Evolutionary conservation across 2,329 filamentous ascomycete species (phyloP).

Genomic region (Hypomyces perniciosus): DNA sequence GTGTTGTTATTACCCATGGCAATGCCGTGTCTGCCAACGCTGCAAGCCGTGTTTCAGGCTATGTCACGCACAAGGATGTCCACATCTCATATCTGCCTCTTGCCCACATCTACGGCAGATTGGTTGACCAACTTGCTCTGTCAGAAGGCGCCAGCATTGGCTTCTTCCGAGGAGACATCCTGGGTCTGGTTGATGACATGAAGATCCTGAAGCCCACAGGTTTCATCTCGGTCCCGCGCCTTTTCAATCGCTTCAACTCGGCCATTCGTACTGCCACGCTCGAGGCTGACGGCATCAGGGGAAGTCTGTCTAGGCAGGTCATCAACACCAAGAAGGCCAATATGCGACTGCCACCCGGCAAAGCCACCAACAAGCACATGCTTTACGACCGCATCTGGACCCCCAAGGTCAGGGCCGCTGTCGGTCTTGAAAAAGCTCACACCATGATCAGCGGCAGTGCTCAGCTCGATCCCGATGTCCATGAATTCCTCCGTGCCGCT

Average conservation of each 20-base stretch:
- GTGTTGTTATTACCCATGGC: slow-evolving; percentile 74
- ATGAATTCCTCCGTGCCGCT: slow-evolving; percentile 80
- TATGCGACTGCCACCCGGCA: slow-evolving; percentile 63
- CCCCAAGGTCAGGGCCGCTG: slow-evolving; percentile 74
- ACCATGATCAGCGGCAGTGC: slow-evolving; percentile 84
- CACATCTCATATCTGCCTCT: slow-evolving; percentile 85
- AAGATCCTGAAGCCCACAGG: slow-evolving; percentile 77
- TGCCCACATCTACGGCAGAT: slow-evolving; percentile 87
- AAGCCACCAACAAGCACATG: slow-evolving; percentile 72
- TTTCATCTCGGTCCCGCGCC: slow-evolving; percentile 82
- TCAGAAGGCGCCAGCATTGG: slow-evolving; percentile 70
- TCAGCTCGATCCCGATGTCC: slow-evolving; percentile 80
- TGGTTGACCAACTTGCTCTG: slow-evolving; percentile 71
- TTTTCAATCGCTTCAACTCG: slow-evolving; percentile 85
- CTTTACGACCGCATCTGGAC: slow-evolving; percentile 86
- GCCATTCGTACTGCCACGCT: slow-evolving; percentile 76
- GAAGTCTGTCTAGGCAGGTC: slow-evolving; percentile 72
- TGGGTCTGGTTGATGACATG: slow-evolving; percentile 82
- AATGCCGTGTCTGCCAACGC: slow-evolving; percentile 72
- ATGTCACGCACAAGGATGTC: slow-evolving; percentile 49
- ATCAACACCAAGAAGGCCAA: slow-evolving; percentile 74
- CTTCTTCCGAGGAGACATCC: slow-evolving; percentile 89
- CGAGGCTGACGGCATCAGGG: slow-evolving; percentile 72
- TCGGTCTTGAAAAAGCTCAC: slow-evolving; percentile 69
- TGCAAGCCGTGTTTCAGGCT: slow-evolving; percentile 50